These are phyloP conservation scores for Abrus precatorius DNA, from an alignment of 306 rosid species.

Conservation along the genomic window DNA sequence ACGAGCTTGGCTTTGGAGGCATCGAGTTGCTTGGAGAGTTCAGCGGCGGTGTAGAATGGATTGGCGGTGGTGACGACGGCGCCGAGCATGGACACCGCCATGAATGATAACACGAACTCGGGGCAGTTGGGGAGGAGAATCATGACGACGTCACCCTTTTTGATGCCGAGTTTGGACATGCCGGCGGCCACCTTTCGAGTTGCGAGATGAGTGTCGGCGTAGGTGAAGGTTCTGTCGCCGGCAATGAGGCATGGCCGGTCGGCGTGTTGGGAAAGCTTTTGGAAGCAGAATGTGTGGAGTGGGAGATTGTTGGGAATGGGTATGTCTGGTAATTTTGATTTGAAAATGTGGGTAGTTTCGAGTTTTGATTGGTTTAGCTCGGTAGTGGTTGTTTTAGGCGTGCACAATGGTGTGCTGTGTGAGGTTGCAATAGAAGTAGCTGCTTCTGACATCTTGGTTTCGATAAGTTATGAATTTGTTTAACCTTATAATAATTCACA, in stretches of 20 bases:
- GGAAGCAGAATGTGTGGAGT: slow-evolving; percentile 72
- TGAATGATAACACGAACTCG: slow-evolving; percentile 68
- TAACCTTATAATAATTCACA: no score
- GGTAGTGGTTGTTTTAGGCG: slow-evolving; percentile 4
- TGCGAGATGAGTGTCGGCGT: slow-evolving; percentile 53
- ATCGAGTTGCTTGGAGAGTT: slow-evolving; percentile 63
- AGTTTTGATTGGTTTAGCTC: not conserved
- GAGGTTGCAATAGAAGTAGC: slow-evolving; percentile 45
- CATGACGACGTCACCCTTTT: slow-evolving; percentile 67
- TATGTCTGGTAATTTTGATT: slow-evolving; percentile 70
- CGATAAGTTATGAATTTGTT: no score
- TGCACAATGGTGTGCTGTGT: not conserved
- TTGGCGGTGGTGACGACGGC: slow-evolving; percentile 72
- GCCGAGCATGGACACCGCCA: slow-evolving; percentile 71
- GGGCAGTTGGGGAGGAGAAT: slow-evolving; percentile 72
- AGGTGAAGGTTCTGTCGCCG: slow-evolving; percentile 63
- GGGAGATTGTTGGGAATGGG: slow-evolving; percentile 64
- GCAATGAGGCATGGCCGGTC: slow-evolving; percentile 67
- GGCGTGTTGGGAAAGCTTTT: slow-evolving; percentile 48
- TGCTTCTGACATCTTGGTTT: slow-evolving; percentile 49
- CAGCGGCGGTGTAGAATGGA: slow-evolving; percentile 69
- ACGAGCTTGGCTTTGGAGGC: slow-evolving; percentile 62
- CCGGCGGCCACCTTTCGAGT: slow-evolving; percentile 59
- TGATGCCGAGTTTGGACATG: slow-evolving; percentile 59
- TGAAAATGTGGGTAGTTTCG: slow-evolving; percentile 49